These are phyloP conservation scores for Musa balbisiana DNA, from an alignment of 202 grass and related monocot genomes.

Conservation along the genomic window DNA sequence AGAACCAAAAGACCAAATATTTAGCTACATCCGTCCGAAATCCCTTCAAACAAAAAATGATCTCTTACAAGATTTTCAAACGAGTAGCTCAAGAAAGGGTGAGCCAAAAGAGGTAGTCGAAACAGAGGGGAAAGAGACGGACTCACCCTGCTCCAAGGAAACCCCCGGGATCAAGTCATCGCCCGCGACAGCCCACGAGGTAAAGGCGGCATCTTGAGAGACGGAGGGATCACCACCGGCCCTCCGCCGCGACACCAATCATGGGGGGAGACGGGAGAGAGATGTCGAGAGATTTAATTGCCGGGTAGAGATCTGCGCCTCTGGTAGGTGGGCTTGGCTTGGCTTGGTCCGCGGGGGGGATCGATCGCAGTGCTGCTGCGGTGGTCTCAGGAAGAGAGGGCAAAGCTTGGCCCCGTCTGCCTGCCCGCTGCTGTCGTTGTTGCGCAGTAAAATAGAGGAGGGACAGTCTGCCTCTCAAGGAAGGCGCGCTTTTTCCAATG, in stretches of 20 bases:
- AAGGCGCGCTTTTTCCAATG: neutral
- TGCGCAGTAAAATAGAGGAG: neutral
- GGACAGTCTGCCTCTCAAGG: neutral
- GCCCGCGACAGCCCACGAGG: neutral
- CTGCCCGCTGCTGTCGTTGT: neutral
- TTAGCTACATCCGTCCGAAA: neutral
- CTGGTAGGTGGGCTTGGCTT: neutral
- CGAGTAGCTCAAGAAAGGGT: neutral
- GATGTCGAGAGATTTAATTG: slow-evolving; percentile 4
- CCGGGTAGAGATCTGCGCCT: neutral
- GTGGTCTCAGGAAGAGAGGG: neutral
- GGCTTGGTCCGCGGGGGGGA: neutral
- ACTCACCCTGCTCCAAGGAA: neutral
- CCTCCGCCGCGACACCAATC: neutral
- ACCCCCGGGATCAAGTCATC: neutral
- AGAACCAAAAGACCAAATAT: neutral
- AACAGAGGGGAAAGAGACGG: too few species aligned
- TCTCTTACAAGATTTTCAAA: neutral
- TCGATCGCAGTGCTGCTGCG: neutral
- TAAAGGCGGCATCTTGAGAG: neutral
- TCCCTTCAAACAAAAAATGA: neutral
- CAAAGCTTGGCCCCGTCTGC: neutral
- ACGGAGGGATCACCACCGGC: neutral
- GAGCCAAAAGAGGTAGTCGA: too few species aligned
- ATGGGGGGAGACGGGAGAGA: neutral